Evolutionary conservation across 2,329 filamentous ascomycete species (phyloP), one percentile per base, ranked within the genome.

Genomic region (Aspergillus tubingensis): DNA sequence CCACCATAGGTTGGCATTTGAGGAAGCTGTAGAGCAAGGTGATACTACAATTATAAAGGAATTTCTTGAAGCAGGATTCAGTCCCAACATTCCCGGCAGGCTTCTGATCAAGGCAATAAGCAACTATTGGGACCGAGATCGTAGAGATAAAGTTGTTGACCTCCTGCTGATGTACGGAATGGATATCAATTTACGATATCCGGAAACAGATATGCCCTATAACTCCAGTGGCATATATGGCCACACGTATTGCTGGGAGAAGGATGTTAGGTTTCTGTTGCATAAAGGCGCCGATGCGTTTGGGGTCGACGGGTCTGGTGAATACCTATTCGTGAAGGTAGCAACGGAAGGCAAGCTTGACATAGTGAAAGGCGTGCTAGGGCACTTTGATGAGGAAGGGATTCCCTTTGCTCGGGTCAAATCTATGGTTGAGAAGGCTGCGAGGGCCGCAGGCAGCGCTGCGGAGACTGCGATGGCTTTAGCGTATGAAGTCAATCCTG

Each of bases 291-390:
- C 41, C 10, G 19, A 44, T 2, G 19, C 41, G 19, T 44, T 44
- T 23, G 2, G 2, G 15, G 10, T 23, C 19, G 11, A 13, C 13
- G 3, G 2, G 17, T 13, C 10, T 10, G 41, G 41, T 6, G 19
- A 23, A 6, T 1, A 10, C 3, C 10, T 21, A n/a, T 21, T 44
- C 5, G 3, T 13, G 3, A 21, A 23, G 11, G 41, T 7, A 7
- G 41, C 19, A 23, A 15, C 10, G 8, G 10, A 21, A 21, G 13
- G 17, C 2, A 0, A 10, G 21, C 4, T 23, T 1, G 0, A 0
- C 10, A 44, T 19, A 3, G 10, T 44, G 17, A 13, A 23, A 13
- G 41, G 10, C 8, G 4, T 44, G 8, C 5, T 44, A 19, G 19
- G 21, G 21, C 19, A 44, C 21, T 44, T 44, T 23, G 5, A 44